Percentiles rank a stretch among this genome's conserved stretches.
phyloP scores from a whole-genome alignment of 805 yeast species.

The Yamadazyma phyllophila region DNA sequence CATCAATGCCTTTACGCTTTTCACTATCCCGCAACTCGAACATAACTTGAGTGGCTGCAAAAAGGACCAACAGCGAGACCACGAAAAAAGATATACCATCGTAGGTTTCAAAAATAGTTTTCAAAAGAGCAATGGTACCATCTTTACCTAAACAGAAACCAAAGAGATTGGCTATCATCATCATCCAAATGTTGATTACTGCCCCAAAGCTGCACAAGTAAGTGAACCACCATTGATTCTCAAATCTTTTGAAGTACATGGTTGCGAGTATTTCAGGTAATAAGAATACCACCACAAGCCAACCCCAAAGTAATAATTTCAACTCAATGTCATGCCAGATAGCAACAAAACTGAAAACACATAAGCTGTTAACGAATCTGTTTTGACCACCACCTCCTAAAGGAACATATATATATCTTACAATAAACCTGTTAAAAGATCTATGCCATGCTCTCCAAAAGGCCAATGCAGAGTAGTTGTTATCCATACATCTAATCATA shows the following conservation, averaged over 20 bases:
- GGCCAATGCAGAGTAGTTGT: constrained; percentile 88
- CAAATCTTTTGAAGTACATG: constrained; percentile 37
- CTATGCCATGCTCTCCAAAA: constrained; percentile 99
- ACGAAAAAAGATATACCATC: constrained; percentile 66
- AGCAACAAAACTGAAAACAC: constrained; percentile 94
- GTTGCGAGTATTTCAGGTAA: constrained; percentile 80
- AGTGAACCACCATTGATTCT: constrained; percentile 65
- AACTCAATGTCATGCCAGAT: constrained; percentile 97
- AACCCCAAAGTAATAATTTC: constrained; percentile 88
- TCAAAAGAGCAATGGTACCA: constrained; percentile 66
- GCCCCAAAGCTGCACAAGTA: constrained; percentile 85
- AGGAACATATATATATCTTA: constrained; percentile 86
- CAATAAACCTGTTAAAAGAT: constrained; percentile 85
- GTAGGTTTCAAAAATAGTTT: constrained; percentile 68
- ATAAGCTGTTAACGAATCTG: constrained; percentile 70
- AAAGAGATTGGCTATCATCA: constrained; percentile 94
- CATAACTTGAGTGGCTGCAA: constrained; percentile 89
- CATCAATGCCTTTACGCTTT: constrained; percentile 75
- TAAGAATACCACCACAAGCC: constrained; percentile 84
- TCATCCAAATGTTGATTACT: constrained; percentile 88
- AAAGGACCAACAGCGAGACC: constrained; percentile 62
- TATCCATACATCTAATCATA: constrained; percentile 94
- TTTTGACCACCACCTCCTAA: constrained; percentile 75
- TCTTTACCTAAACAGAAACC: constrained; percentile 94
- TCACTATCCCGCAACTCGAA: constrained; percentile 88